Percentiles rank a stretch among this genome's conserved stretches.
Conservation (phyloP, 1,139 yeast species). For the Torulaspora globosa region DNA sequence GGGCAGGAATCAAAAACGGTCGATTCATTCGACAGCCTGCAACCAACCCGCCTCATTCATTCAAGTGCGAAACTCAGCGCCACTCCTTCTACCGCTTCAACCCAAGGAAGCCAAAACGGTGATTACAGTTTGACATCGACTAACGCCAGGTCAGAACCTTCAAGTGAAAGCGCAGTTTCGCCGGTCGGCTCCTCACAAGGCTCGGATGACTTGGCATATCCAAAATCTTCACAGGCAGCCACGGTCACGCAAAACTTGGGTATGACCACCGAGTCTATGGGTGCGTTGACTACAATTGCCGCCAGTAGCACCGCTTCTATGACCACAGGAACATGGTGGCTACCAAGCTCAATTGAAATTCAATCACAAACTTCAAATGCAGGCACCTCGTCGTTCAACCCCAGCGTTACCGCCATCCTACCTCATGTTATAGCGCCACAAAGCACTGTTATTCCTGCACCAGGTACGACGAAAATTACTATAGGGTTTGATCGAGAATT, state of each 20-base stretch:
- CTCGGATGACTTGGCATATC: too few relatives aligned
- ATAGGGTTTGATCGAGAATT: conserved; percentile 61
- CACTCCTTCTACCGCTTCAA: not conserved
- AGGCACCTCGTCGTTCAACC: conserved; percentile 13
- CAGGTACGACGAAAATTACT: conserved; percentile 49
- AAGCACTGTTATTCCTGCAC: conserved; percentile 25
- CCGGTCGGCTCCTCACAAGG: too few relatives aligned
- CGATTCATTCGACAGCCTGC: not conserved
- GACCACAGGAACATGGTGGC: conserved; percentile 13
- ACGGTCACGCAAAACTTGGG: not conserved
- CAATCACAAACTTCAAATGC: conserved; percentile 12
- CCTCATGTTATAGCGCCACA: conserved; percentile 63
- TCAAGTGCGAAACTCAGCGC: not conserved
- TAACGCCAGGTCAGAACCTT: not conserved
- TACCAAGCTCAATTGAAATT: conserved; percentile 18
- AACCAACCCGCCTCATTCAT: not conserved
- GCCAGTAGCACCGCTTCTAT: not conserved
- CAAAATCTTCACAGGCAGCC: too few relatives aligned
- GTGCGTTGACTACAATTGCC: not conserved
- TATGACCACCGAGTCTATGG: not conserved
- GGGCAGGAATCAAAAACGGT: not conserved
- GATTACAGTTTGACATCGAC: not conserved
- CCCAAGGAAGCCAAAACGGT: not conserved
- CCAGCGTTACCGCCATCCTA: conserved; percentile 35
- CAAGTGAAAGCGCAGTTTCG: too few relatives aligned